Conservation (phyloP, 495 filamentous ascomycete genomes). For the Talaromyces stipitatus region DNA sequence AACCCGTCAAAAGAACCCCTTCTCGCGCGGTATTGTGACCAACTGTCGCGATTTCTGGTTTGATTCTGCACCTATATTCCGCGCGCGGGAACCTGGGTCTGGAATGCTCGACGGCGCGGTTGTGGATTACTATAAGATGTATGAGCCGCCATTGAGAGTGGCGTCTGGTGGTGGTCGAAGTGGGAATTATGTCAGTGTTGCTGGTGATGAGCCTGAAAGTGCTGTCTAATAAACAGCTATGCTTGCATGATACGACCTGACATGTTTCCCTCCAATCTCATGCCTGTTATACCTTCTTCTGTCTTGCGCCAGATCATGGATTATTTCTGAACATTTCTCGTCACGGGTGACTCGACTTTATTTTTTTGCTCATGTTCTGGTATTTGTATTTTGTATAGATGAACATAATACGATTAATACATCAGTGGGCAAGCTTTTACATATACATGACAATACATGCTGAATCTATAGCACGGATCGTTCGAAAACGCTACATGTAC, state of each 20-base stretch:
- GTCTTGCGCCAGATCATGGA: background rate
- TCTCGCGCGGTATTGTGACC: constrained; percentile 66
- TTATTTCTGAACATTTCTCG: background rate
- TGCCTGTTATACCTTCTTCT: background rate
- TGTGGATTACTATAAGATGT: constrained; percentile 84
- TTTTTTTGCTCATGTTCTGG: background rate
- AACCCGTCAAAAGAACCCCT: constrained; percentile 63
- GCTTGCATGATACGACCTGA: background rate
- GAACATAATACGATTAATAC: background rate
- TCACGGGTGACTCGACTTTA: background rate
- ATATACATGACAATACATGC: background rate
- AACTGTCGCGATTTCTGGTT: constrained; percentile 98
- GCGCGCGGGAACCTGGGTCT: constrained; percentile 60
- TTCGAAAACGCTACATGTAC: too few species aligned
- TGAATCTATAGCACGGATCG: too few species aligned
- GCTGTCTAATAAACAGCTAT: background rate
- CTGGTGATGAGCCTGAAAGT: constrained; percentile 30
- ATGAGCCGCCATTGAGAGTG: constrained; percentile 71
- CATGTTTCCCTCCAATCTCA: background rate
- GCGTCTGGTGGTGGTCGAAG: constrained; percentile 26
- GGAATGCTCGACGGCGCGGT: constrained; percentile 69
- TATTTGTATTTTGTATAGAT: background rate
- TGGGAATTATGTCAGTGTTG: constrained; percentile 30
- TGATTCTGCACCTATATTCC: constrained; percentile 76
- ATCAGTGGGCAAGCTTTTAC: background rate